Conservation (phyloP, 169 alveolate species). For the Sarcocystis neurona region DNA sequence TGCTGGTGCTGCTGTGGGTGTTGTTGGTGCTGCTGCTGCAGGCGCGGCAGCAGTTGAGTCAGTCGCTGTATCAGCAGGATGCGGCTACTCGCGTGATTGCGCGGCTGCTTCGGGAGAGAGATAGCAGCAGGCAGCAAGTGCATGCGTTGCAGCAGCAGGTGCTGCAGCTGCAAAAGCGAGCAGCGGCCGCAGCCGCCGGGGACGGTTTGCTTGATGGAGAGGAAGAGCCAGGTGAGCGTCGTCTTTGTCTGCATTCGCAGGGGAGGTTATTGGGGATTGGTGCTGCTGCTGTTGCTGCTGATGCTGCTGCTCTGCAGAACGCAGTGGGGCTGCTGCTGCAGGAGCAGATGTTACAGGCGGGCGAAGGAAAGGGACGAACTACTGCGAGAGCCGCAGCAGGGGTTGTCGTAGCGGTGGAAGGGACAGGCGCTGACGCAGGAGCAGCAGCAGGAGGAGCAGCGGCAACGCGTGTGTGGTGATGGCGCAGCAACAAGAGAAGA, state of each 20-base stretch:
- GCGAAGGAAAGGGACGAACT: not conserved
- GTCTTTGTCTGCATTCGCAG: too few species aligned
- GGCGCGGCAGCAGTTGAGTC: constrained; percentile 93
- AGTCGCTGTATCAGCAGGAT: constrained; percentile 96
- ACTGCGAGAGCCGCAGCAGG: too few species aligned
- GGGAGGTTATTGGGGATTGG: not conserved
- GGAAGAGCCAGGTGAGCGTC: constrained; percentile 41
- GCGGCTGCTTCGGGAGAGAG: constrained; percentile 93
- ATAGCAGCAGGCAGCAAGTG: constrained; percentile 87
- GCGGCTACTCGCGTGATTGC: constrained; percentile 98
- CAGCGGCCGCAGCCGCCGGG: constrained; percentile 73
- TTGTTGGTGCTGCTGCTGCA: constrained; percentile 32
- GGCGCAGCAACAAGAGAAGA: too few species aligned
- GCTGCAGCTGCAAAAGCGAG: constrained; percentile 74
- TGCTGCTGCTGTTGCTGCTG: not conserved
- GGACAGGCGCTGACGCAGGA: too few species aligned
- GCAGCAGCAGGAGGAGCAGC: too few species aligned
- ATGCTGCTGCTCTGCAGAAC: not conserved
- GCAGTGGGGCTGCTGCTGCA: not conserved
- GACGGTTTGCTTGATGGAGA: constrained; percentile 70
- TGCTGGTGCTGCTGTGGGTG: too few species aligned
- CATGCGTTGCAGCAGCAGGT: constrained; percentile 79
- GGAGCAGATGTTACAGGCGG: not conserved
- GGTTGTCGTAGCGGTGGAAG: too few species aligned
- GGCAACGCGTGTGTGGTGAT: too few species aligned